phyloP scores from a whole-genome alignment of 129 eudicot species.

The Chrysanthemum makinoi region DNA sequence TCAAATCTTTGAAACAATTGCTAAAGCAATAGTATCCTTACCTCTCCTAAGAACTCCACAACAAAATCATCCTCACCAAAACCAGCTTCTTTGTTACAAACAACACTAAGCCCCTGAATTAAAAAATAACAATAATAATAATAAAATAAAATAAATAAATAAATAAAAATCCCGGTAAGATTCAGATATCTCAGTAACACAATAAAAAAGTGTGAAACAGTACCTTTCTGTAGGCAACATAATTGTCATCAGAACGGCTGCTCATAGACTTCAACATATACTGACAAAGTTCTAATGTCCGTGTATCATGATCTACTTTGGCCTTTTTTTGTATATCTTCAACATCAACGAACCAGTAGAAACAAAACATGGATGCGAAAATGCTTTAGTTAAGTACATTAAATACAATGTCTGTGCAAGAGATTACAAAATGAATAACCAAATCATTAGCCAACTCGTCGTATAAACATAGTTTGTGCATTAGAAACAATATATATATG shows the following conservation, averaged over 20 bases:
- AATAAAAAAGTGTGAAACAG: not conserved
- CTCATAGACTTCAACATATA: slow-evolving; percentile 66
- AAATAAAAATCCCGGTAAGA: not conserved
- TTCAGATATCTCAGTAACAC: not conserved
- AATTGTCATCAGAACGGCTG: slow-evolving; percentile 87
- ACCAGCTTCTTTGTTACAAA: slow-evolving; percentile 95
- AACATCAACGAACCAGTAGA: slow-evolving; percentile 16
- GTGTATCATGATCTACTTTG: slow-evolving; percentile 48
- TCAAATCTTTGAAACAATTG: not conserved
- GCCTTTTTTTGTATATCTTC: slow-evolving; percentile 58
- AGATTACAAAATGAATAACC: too few relatives aligned
- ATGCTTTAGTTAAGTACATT: too few relatives aligned
- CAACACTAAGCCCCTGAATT: slow-evolving; percentile 95
- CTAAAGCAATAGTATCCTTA: slow-evolving; percentile 32
- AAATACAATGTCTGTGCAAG: too few relatives aligned
- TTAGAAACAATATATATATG: too few relatives aligned
- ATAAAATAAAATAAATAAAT: not conserved
- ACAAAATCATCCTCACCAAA: slow-evolving; percentile 86
- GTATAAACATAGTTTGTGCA: too few relatives aligned
- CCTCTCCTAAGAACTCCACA: slow-evolving; percentile 98
- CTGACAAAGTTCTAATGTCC: slow-evolving; percentile 56
- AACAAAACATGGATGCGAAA: too few relatives aligned
- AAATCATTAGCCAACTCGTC: too few relatives aligned
- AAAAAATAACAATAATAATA: not conserved
- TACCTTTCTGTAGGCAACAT: slow-evolving; percentile 98